A percentile compares a stretch with the other conserved stretches of the same genome.
phyloP scores from a whole-genome alignment of 768 basidiomycete species.

The Serendipita sp. region DNA sequence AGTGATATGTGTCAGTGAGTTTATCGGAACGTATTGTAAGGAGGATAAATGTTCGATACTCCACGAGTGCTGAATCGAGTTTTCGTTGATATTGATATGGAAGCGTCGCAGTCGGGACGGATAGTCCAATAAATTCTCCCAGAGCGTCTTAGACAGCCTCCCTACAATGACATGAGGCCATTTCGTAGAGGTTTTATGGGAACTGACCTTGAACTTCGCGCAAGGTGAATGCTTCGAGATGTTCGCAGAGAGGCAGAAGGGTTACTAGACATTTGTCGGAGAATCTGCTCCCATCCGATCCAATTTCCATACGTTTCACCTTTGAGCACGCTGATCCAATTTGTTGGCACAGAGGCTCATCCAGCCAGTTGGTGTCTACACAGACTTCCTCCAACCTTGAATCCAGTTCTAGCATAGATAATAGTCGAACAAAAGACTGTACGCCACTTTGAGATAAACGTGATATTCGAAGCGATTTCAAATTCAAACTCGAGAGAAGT shows the following conservation, averaged over 20 bases:
- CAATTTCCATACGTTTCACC: slow-evolving; percentile 20
- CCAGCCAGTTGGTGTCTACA: slow-evolving; percentile 27
- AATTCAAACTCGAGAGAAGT: slow-evolving; percentile 15
- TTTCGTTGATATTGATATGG: slow-evolving; percentile 20
- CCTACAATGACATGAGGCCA: slow-evolving; percentile 15
- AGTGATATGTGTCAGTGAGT: slow-evolving; percentile 17
- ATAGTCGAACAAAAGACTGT: slow-evolving; percentile 18
- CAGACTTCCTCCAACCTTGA: slow-evolving; percentile 22
- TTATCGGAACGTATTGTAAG: slow-evolving; percentile 20
- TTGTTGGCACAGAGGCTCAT: slow-evolving; percentile 24
- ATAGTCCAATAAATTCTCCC: slow-evolving; percentile 20
- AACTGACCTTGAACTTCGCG: slow-evolving; percentile 25
- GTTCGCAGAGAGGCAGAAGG: slow-evolving; percentile 23
- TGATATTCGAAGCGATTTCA: slow-evolving; percentile 17
- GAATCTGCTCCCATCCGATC: slow-evolving; percentile 25
- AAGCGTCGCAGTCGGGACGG: slow-evolving; percentile 19
- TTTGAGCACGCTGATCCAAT: slow-evolving; percentile 21
- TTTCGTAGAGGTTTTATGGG: neutral
- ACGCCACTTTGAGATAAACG: slow-evolving; percentile 25
- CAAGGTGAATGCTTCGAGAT: slow-evolving; percentile 21
- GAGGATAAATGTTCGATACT: slow-evolving; percentile 26
- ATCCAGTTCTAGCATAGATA: slow-evolving; percentile 18
- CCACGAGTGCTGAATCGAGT: slow-evolving; percentile 27
- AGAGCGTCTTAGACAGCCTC: slow-evolving; percentile 23
- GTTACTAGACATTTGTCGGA: slow-evolving; percentile 22